These are phyloP conservation scores for Penicillium silybi DNA, from an alignment of 495 filamentous ascomycete species.

Conservation along the genomic window DNA sequence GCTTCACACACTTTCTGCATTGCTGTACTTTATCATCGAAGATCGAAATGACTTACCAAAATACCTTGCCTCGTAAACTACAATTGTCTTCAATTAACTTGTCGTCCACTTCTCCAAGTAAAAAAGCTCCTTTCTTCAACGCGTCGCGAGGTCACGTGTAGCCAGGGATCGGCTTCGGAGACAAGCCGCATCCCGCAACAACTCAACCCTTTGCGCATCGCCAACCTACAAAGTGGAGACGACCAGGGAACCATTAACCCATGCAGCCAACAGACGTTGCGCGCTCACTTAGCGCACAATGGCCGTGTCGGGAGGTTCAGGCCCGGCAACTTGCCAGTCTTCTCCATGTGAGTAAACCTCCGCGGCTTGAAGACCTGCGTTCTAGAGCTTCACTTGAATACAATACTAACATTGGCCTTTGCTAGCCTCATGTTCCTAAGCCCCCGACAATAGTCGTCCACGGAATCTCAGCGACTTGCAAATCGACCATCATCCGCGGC, in stretches of 20 bases:
- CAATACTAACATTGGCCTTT: not conserved
- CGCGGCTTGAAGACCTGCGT: not conserved
- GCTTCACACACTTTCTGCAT: slow-evolving; percentile 12
- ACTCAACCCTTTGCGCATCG: not conserved
- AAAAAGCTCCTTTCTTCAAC: not conserved
- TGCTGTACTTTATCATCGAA: slow-evolving; percentile 17
- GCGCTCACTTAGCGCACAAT: slow-evolving; percentile 48
- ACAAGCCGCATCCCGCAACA: not conserved
- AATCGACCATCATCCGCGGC: slow-evolving; percentile 63
- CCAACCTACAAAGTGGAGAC: not conserved
- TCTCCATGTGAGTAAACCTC: slow-evolving; percentile 48
- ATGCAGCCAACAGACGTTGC: slow-evolving; percentile 36
- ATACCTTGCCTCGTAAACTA: not conserved
- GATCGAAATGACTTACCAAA: slow-evolving; percentile 8
- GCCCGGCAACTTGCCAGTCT: slow-evolving; percentile 59
- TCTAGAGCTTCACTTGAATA: not conserved
- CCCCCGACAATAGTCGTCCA: slow-evolving; percentile 68
- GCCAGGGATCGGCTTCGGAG: not conserved
- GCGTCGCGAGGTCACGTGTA: slow-evolving; percentile 15
- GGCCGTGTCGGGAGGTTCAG: slow-evolving; percentile 63
- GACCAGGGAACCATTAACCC: slow-evolving; percentile 4
- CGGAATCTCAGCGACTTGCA: slow-evolving; percentile 90
- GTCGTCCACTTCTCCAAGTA: not conserved
- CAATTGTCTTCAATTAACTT: no score
- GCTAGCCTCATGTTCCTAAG: slow-evolving; percentile 38